A percentile compares a stretch with the other conserved stretches of the same genome.
Evolutionary conservation across 2,329 filamentous ascomycete species (phyloP).

Genomic region (Exophiala alcalophila): DNA sequence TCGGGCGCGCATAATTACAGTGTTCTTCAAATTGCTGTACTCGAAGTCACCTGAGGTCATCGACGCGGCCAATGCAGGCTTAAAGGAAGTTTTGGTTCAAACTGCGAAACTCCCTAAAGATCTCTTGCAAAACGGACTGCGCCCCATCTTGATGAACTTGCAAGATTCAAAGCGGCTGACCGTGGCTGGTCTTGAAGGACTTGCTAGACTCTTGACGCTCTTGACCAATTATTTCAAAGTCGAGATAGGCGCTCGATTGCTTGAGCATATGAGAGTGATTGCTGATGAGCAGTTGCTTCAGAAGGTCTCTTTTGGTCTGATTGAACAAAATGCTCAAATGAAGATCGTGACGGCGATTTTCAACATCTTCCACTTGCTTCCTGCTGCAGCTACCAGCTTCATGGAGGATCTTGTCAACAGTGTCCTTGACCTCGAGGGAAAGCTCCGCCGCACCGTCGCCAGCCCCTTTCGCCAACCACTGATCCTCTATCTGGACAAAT

Average conservation of each 20-base stretch:
- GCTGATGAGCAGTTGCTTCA: slow-evolving; percentile 78
- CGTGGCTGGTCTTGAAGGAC: slow-evolving; percentile 82
- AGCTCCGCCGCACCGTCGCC: slow-evolving; percentile 78
- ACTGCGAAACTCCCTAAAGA: slow-evolving; percentile 94
- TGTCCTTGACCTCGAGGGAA: slow-evolving; percentile 83
- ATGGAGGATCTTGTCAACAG: slow-evolving; percentile 86
- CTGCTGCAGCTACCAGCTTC: slow-evolving; percentile 83
- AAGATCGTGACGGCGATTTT: slow-evolving; percentile 93
- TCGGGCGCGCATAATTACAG: slow-evolving; percentile 71
- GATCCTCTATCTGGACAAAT: slow-evolving; percentile 90
- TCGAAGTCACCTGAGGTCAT: slow-evolving; percentile 90
- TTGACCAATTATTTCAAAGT: slow-evolving; percentile 99
- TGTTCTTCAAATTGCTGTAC: slow-evolving; percentile 98
- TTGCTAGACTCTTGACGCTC: slow-evolving; percentile 83
- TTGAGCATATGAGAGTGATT: slow-evolving; percentile 90
- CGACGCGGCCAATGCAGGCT: slow-evolving; percentile 83
- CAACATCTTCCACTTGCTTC: slow-evolving; percentile 95
- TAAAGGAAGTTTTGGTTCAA: slow-evolving; percentile 82
- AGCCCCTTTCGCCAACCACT: slow-evolving; percentile 90
- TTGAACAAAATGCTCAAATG: slow-evolving; percentile 90
- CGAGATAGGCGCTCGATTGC: slow-evolving; percentile 86
- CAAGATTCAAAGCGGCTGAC: slow-evolving; percentile 89
- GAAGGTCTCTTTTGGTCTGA: slow-evolving; percentile 88
- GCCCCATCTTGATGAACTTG: slow-evolving; percentile 93
- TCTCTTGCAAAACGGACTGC: slow-evolving; percentile 84